Percentiles rank a stretch among this genome's conserved stretches.
These are phyloP conservation scores for Phaeophleospora eucalypticola DNA, from an alignment of 2,329 filamentous ascomycete species.

Conservation along the genomic window DNA sequence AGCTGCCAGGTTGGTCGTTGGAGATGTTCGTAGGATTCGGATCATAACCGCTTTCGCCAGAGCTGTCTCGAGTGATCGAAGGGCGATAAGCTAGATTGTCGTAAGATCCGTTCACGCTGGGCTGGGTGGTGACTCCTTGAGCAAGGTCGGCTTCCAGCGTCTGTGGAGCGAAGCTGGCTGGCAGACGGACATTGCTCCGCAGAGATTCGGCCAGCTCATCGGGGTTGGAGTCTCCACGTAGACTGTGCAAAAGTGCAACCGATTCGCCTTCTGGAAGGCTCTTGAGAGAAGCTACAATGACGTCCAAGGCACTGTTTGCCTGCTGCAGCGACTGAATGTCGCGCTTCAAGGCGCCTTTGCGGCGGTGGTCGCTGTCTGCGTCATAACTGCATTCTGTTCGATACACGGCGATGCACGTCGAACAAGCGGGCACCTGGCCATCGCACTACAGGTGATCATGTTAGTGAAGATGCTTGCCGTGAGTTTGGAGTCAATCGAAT, in stretches of 20 bases:
- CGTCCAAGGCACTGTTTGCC: conserved; percentile 35
- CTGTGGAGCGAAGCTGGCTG: conserved; percentile 29
- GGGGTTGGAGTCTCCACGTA: conserved; percentile 39
- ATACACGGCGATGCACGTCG: conserved; percentile 50
- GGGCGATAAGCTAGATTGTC: conserved; percentile 1
- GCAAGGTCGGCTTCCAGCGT: conserved; percentile 33
- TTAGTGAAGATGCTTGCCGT: conserved; percentile 4
- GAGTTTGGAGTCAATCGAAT: neutral
- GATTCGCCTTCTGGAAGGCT: conserved; percentile 44
- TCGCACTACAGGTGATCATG: conserved; percentile 41
- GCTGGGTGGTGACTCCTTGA: conserved; percentile 24
- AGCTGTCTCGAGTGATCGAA: conserved; percentile 17
- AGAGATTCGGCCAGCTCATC: conserved; percentile 41
- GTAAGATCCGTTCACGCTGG: conserved; percentile 5
- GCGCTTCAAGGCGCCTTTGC: conserved; percentile 40
- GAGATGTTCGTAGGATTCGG: conserved; percentile 3
- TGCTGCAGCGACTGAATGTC: conserved; percentile 38
- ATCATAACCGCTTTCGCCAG: conserved; percentile 12
- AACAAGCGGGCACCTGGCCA: conserved; percentile 46
- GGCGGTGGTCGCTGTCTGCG: conserved; percentile 45
- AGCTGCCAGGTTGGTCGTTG: conserved; percentile 15
- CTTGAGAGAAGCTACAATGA: conserved; percentile 43
- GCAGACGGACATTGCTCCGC: conserved; percentile 36
- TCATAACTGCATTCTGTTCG: conserved; percentile 50
- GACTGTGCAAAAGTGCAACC: conserved; percentile 40